Percentiles rank a stretch among this genome's conserved stretches.
These are phyloP conservation scores for Salix purpurea DNA, from an alignment of 345 rosid species.

Conservation along the genomic window DNA sequence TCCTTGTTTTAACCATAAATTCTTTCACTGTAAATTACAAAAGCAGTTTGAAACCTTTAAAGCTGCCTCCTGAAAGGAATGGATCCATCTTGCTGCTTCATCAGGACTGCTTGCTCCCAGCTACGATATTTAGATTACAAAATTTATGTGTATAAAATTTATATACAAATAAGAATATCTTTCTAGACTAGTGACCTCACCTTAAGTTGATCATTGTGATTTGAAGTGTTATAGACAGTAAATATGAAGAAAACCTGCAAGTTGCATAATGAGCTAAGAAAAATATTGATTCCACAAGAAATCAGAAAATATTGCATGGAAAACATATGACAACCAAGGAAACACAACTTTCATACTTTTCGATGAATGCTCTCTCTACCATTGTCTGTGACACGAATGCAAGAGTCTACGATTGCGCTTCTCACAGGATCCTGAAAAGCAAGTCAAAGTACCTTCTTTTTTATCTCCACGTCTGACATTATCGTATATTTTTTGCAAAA, in stretches of 20 bases:
- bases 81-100: slow-evolving; percentile 96
- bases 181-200: slow-evolving; percentile 39
- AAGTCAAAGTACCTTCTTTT: not conserved
- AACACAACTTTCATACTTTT: slow-evolving; percentile 47
- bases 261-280: slow-evolving; percentile 10
- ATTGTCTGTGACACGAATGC: slow-evolving; percentile 84
- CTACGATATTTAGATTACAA: slow-evolving; percentile 37
- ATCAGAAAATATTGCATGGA: slow-evolving; percentile 6
- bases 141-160: slow-evolving; percentile 23
- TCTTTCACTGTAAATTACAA: not conserved
- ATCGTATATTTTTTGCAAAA: not conserved
- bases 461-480: not conserved
- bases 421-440: slow-evolving; percentile 56
- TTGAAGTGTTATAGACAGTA: slow-evolving; percentile 76
- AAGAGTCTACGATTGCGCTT: slow-evolving; percentile 78
- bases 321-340: not conserved
- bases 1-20: slow-evolving; percentile 4
- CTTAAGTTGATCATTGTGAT: slow-evolving; percentile 93
- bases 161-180: slow-evolving; percentile 6
- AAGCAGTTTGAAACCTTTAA: slow-evolving; percentile 49
- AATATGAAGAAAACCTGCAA: slow-evolving; percentile 84
- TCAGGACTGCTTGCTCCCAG: slow-evolving; percentile 94
- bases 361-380: slow-evolving; percentile 94
- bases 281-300: slow-evolving; percentile 1
- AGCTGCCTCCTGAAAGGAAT: slow-evolving; percentile 70